These are phyloP conservation scores for Naematelia aurantialba DNA, from an alignment of 768 basidiomycete species.

Conservation along the genomic window DNA sequence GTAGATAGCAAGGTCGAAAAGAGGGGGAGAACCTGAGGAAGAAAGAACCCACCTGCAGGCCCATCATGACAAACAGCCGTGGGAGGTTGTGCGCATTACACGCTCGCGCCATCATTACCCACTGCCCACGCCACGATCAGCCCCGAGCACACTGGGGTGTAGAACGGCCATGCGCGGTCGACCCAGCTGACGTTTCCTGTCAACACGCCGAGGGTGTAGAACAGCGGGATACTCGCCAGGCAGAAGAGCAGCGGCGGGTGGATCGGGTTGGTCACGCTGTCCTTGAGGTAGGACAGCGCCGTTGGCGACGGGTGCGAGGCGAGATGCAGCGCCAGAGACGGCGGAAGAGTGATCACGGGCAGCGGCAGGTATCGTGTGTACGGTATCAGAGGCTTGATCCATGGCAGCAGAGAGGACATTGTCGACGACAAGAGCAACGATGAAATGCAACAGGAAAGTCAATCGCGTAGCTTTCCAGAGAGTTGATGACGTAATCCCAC, in stretches of 20 bases:
- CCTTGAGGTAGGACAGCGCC: conserved; percentile 18
- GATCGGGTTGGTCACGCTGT: conserved; percentile 31
- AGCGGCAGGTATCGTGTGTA: conserved; percentile 21
- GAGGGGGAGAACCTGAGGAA: too few relatives aligned
- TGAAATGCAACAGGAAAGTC: not conserved
- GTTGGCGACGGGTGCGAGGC: conserved; percentile 21
- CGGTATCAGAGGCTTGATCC: conserved; percentile 11
- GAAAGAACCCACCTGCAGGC: conserved; percentile 57
- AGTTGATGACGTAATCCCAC: not conserved
- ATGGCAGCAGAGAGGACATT: not conserved
- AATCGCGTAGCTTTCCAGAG: not conserved
- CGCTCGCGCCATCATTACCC: conserved; percentile 54
- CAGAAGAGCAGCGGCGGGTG: conserved; percentile 32
- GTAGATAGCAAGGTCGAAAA: conserved; percentile 56
- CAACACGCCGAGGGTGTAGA: conserved; percentile 40
- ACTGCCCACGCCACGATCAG: conserved; percentile 69
- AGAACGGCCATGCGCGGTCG: conserved; percentile 69
- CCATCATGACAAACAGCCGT: conserved; percentile 67
- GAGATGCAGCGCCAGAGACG: conserved; percentile 17
- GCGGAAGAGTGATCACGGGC: conserved; percentile 17
- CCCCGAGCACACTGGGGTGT: conserved; percentile 73
- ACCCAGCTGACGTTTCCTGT: conserved; percentile 46
- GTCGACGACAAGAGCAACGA: not conserved
- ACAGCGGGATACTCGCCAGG: conserved; percentile 18
- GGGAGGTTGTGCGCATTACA: conserved; percentile 63